Conservation (phyloP, 2,329 filamentous ascomycete species). For the Mycocentrospora acerina region DNA sequence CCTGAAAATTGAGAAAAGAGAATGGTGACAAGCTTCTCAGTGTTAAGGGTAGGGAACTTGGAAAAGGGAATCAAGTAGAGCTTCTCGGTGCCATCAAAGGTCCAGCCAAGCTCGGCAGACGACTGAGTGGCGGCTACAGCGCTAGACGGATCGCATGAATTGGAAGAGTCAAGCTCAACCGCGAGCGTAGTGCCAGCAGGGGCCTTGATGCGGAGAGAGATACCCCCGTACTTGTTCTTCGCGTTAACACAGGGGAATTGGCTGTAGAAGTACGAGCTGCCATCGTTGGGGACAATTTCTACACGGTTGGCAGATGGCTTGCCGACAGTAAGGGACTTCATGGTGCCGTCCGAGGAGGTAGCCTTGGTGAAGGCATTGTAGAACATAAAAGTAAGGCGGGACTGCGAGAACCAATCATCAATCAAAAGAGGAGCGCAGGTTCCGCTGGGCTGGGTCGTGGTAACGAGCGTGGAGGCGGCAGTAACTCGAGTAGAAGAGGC, state of each 20-base stretch:
- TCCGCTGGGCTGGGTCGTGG: conserved; percentile 23
- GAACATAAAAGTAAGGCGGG: conserved; percentile 60
- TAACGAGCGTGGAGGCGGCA: conserved; percentile 7
- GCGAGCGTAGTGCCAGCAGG: conserved; percentile 53
- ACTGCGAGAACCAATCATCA: conserved; percentile 64
- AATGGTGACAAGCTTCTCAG: conserved; percentile 54
- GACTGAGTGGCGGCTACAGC: conserved; percentile 44
- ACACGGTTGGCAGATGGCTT: conserved; percentile 48
- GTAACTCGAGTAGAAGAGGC: conserved; percentile 6
- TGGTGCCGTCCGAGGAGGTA: conserved; percentile 59
- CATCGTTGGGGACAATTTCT: conserved; percentile 53
- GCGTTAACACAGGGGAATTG: conserved; percentile 58
- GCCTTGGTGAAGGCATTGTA: conserved; percentile 61
- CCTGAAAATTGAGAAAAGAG: conserved; percentile 53
- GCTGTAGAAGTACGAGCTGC: conserved; percentile 60
- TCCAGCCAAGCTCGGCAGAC: conserved; percentile 57
- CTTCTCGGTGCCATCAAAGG: conserved; percentile 61
- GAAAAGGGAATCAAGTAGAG: conserved; percentile 61
- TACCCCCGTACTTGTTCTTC: conserved; percentile 54
- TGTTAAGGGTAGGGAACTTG: conserved; percentile 54
- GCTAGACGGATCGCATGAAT: conserved; percentile 47
- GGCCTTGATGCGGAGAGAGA: conserved; percentile 59
- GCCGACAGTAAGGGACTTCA: conserved; percentile 59
- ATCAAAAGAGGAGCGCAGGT: conserved; percentile 52
- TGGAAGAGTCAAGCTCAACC: conserved; percentile 54